These are phyloP conservation scores for bread wheat (Triticum aestivum) DNA, from an alignment of 176 grass and related monocot genomes.

Conservation along the genomic window DNA sequence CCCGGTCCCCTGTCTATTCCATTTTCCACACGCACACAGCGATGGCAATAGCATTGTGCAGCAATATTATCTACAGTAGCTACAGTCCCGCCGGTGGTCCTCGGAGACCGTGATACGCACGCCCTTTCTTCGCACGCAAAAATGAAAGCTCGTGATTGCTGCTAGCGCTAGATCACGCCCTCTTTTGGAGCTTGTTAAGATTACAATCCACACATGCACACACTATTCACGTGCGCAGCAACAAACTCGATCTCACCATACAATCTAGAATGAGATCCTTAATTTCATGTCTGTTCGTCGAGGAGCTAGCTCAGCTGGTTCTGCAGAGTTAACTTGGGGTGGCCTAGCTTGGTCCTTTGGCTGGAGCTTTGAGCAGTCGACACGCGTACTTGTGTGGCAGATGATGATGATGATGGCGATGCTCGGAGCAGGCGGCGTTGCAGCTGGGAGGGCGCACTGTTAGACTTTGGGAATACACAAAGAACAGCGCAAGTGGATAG, in stretches of 20 bases:
- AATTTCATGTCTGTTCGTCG: neutral
- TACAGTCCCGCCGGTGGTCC: conserved; percentile 16
- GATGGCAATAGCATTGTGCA: neutral
- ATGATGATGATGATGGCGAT: conserved; percentile 10
- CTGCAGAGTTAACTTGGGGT: too few relatives aligned
- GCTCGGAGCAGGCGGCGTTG: conserved; percentile 15
- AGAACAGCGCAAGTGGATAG: conserved; percentile 44
- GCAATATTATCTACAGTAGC: neutral
- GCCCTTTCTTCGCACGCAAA: conserved; percentile 46
- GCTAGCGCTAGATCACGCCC: neutral
- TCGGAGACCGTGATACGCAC: conserved; percentile 24
- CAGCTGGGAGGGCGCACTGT: conserved; percentile 5
- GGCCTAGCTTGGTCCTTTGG: too few relatives aligned
- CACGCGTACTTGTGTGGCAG: neutral
- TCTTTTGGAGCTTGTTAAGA: neutral
- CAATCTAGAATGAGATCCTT: neutral
- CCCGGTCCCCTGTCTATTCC: neutral
- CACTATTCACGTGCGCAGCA: conserved; percentile 16
- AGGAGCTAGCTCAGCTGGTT: too few relatives aligned
- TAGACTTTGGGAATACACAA: conserved; percentile 45
- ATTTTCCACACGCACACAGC: neutral
- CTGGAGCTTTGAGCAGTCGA: neutral
- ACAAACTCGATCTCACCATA: neutral
- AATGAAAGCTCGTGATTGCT: conserved; percentile 28
- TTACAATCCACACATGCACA: conserved; percentile 19